Evolutionary conservation across 1,139 yeast species (phyloP).

Genomic region (Sugiyamaella japonica): DNA sequence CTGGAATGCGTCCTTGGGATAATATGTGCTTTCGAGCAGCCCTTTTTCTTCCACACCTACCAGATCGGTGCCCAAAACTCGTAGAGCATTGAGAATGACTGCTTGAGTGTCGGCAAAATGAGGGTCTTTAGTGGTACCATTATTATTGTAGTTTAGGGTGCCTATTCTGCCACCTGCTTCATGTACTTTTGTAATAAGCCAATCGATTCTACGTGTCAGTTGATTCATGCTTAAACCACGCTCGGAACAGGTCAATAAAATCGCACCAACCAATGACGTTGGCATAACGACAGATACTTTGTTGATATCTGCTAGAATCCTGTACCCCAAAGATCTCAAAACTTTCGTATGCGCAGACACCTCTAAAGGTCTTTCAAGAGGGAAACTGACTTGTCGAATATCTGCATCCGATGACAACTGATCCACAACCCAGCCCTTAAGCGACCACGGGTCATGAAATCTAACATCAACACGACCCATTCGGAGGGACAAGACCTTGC

Average conservation of each 20-base stretch:
- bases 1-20: constrained; percentile 45
- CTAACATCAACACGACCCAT: constrained; percentile 48
- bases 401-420: constrained; percentile 33
- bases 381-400: constrained; percentile 12
- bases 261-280: constrained; percentile 46
- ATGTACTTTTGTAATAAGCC: constrained; percentile 41
- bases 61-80: constrained; percentile 43
- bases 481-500: constrained; percentile 40
- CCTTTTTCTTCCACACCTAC: constrained; percentile 40
- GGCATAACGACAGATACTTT: constrained; percentile 48
- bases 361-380: constrained; percentile 25
- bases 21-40: constrained; percentile 44
- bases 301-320: constrained; percentile 45
- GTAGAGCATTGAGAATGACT: constrained; percentile 42
- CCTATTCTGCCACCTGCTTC: constrained; percentile 46
- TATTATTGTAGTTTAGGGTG: constrained; percentile 31
- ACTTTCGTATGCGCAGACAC: constrained; percentile 30
- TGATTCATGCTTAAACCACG: constrained; percentile 43
- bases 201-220: constrained; percentile 39
- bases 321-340: constrained; percentile 44
- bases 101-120: constrained; percentile 34
- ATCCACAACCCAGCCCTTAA: constrained; percentile 38
- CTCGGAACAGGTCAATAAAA: constrained; percentile 43
- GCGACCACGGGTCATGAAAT: constrained; percentile 46
- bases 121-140: constrained; percentile 18